Percentiles rank a stretch among this genome's conserved stretches.
Evolutionary conservation across 2,329 filamentous ascomycete species (phyloP).

Genomic region (Calonectria pseudoturangicola): DNA sequence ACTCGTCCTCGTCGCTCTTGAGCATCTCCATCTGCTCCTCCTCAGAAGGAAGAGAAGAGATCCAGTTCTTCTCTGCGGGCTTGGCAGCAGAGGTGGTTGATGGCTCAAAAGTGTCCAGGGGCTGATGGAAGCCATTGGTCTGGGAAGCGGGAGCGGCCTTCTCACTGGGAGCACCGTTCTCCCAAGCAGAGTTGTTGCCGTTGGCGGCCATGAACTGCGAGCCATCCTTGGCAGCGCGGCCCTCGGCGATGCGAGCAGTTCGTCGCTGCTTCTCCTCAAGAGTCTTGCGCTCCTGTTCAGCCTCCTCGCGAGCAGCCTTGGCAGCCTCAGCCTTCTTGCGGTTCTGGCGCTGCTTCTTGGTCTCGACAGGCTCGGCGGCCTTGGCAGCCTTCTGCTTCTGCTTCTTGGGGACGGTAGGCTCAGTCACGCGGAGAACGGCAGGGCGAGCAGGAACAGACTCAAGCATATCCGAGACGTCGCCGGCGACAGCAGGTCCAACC

Average conservation of each 20-base stretch:
- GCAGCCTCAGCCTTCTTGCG: slow-evolving; percentile 89
- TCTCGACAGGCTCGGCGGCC: slow-evolving; percentile 81
- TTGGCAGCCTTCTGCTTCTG: slow-evolving; percentile 78
- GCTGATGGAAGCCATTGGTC: slow-evolving; percentile 64
- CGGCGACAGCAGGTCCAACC: slow-evolving; percentile 72
- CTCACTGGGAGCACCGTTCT: slow-evolving; percentile 60
- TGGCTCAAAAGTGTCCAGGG: slow-evolving; percentile 75
- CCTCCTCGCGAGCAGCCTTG: slow-evolving; percentile 83
- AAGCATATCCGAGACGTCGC: slow-evolving; percentile 93
- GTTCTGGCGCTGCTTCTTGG: slow-evolving; percentile 97
- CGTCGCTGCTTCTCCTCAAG: slow-evolving; percentile 90
- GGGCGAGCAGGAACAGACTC: slow-evolving; percentile 81
- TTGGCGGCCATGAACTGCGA: slow-evolving; percentile 73
- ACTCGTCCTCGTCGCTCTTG: slow-evolving; percentile 71
- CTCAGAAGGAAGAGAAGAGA: slow-evolving; percentile 73
- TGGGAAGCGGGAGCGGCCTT: slow-evolving; percentile 54
- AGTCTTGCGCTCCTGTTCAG: slow-evolving; percentile 85
- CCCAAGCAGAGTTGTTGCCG: slow-evolving; percentile 65
- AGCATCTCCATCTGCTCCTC: slow-evolving; percentile 78
- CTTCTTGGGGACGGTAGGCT: slow-evolving; percentile 74
- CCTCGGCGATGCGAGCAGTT: slow-evolving; percentile 86
- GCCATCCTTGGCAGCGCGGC: slow-evolving; percentile 88
- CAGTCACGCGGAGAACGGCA: slow-evolving; percentile 86
- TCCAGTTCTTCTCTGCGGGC: slow-evolving; percentile 65
- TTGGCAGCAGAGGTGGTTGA: slow-evolving; percentile 55